Conservation (phyloP, 2,329 filamentous ascomycete genomes). For the Hymenoscyphus infarciens region DNA sequence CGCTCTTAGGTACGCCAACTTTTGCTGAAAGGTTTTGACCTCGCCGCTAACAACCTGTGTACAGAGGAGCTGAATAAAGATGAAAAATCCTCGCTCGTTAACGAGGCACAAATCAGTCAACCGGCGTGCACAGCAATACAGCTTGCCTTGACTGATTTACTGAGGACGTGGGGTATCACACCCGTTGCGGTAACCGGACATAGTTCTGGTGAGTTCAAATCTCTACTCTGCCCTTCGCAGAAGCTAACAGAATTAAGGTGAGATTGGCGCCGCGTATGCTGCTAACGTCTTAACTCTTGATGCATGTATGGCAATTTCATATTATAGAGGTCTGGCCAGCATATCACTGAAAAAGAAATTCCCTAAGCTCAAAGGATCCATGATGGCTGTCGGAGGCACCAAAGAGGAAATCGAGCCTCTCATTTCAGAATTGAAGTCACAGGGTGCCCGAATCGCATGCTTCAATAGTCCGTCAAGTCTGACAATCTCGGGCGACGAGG, state of each 20-base stretch:
- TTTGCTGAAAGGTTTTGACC: neutral
- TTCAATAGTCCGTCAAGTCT: slow-evolving; percentile 32
- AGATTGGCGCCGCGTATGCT: slow-evolving; percentile 47
- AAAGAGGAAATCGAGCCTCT: slow-evolving; percentile 17
- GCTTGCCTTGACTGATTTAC: slow-evolving; percentile 42
- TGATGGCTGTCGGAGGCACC: slow-evolving; percentile 20
- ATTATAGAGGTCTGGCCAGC: slow-evolving; percentile 34
- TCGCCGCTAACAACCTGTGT: neutral
- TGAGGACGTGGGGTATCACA: slow-evolving; percentile 41
- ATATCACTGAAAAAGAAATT: slow-evolving; percentile 18
- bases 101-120: slow-evolving; percentile 35
- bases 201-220: slow-evolving; percentile 37
- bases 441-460: slow-evolving; percentile 28
- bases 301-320: slow-evolving; percentile 44
- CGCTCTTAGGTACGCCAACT: slow-evolving; percentile 23
- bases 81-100: slow-evolving; percentile 22
- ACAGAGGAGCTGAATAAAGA: slow-evolving; percentile 28
- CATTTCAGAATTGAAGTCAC: slow-evolving; percentile 6
- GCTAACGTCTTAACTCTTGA: slow-evolving; percentile 35
- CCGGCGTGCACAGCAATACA: slow-evolving; percentile 47
- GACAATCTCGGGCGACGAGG: slow-evolving; percentile 29
- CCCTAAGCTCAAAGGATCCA: slow-evolving; percentile 16
- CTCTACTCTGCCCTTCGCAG: neutral
- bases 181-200: slow-evolving; percentile 41
- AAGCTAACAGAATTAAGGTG: slow-evolving; percentile 20